Percentiles rank a stretch among this genome's conserved stretches.
Evolutionary conservation across 768 basidiomycete genomes (phyloP).

Genomic region (Leccinum rimulosum): DNA sequence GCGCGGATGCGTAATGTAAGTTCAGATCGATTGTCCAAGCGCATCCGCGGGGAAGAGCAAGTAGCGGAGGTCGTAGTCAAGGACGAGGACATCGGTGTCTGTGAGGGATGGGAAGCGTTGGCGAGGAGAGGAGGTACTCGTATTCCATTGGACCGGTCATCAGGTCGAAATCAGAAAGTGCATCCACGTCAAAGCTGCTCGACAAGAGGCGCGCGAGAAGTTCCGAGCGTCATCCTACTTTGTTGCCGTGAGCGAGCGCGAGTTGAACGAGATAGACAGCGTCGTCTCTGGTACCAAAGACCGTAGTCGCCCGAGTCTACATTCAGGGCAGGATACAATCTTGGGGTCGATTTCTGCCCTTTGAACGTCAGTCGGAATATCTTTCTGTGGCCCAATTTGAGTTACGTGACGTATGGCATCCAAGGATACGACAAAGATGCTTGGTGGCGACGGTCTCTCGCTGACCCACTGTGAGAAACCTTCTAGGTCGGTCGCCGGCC

Average conservation of each 20-base stretch:
- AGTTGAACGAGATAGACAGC: conserved; percentile 13
- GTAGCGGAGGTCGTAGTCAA: conserved; percentile 53
- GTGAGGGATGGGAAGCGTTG: conserved; percentile 19
- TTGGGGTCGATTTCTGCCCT: conserved; percentile 11
- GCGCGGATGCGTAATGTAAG: conserved; percentile 44
- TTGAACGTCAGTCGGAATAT: conserved; percentile 1
- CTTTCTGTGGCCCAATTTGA: neutral
- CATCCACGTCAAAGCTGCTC: neutral
- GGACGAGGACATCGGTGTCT: conserved; percentile 43
- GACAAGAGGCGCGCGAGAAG: conserved; percentile 19
- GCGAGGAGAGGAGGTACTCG: too few relatives aligned
- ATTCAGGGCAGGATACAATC: conserved; percentile 20
- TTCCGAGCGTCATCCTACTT: conserved; percentile 8
- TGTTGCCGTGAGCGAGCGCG: neutral
- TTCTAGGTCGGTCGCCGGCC: conserved; percentile 33
- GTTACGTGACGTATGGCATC: conserved; percentile 13
- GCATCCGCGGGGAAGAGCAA: conserved; percentile 34
- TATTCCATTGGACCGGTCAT: too few relatives aligned
- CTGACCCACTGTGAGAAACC: conserved; percentile 40
- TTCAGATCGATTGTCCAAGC: neutral
- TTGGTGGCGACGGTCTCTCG: conserved; percentile 24
- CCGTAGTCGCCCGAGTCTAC: conserved; percentile 15
- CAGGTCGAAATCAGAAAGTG: conserved; percentile 3
- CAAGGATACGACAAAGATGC: conserved; percentile 34
- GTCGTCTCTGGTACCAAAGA: conserved; percentile 3